Evolutionary conservation across 805 yeast genomes (phyloP), one percentile per base, ranked within the genome.

Genomic region (Candida nemodendra): DNA sequence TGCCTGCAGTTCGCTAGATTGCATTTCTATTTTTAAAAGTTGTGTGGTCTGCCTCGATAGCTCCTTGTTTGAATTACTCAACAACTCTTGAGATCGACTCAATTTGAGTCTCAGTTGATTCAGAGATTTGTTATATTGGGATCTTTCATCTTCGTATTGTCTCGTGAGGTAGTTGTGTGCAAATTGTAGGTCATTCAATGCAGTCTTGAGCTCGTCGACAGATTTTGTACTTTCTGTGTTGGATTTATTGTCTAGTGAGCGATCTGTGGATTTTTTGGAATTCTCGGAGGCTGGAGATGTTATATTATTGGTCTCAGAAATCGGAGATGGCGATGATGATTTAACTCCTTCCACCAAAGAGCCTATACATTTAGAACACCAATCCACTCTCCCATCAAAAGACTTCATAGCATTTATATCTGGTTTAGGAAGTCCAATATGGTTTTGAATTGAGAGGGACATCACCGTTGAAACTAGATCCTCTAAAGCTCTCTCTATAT

Each of bases 161-260:
- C 78, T 77, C 2, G 82, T 71, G 38, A 84, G 62, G 53, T 81
- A 84, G 42, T 72, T 78, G 57, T 83, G 88, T 2, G 88, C 83
- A 54, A 84, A 75, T 47, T 82, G 79, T 36, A 84, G 65, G 55
- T 84, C 93, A 39, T 69, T 73, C 34, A 84, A 63, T 0, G 89
- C 88, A 0, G 83, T 76, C 18, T 47, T 47, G 26, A 57, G 39
- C 22, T 51, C 57, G 7, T 46, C 48, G 18, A 27, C 27, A 14
- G 34, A 29, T 18, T 41, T 26, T 3, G 40, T 34, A 13, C 27
- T 31, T 19, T 32, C 36, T n/a, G 18, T 29, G n/a, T 26, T 31
- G 8, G 30, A 18, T n/a, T n/a, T n/a, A n/a, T n/a, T n/a, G n/a
- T n/a, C n/a, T n/a, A n/a, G n/a, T 4, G 32, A 17, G 12, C 18